These are phyloP conservation scores for Morella rubra DNA, from an alignment of 306 rosid species.

Conservation along the genomic window DNA sequence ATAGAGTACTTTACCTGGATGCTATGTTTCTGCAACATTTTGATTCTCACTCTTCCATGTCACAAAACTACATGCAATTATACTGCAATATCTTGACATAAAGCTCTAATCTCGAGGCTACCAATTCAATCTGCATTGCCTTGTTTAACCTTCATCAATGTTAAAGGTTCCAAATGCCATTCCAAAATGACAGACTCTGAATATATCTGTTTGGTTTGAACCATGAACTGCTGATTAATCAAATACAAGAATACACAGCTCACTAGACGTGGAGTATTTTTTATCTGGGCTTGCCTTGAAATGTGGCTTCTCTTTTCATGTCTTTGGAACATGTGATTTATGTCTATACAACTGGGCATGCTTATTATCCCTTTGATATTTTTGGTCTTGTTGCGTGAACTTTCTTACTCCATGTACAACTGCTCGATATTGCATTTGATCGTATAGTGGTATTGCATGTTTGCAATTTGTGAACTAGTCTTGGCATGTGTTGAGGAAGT, in stretches of 20 bases:
- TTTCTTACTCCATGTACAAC: background rate
- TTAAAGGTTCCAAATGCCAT: background rate
- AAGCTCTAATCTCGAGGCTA: background rate
- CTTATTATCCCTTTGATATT: background rate
- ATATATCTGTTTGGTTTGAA: background rate
- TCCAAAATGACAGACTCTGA: too few species aligned
- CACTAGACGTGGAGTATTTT: background rate
- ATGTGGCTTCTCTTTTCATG: background rate
- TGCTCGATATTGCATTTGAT: slow-evolving; percentile 5
- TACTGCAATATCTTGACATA: background rate
- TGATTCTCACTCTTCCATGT: background rate
- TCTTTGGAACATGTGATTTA: background rate
- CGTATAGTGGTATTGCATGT: background rate
- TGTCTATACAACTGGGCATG: background rate
- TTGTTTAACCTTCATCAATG: background rate
- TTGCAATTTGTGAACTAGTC: background rate
- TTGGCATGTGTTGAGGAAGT: background rate
- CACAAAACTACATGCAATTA: background rate
- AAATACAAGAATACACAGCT: background rate
- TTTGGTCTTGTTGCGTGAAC: background rate
- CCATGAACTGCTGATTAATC: background rate
- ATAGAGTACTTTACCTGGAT: background rate
- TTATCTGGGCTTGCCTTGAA: background rate
- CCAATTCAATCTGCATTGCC: background rate
- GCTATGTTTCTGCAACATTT: background rate